Base-by-base conservation (phyloP, 139 green algal genomes). In the Tetraselmis chui region DNA sequence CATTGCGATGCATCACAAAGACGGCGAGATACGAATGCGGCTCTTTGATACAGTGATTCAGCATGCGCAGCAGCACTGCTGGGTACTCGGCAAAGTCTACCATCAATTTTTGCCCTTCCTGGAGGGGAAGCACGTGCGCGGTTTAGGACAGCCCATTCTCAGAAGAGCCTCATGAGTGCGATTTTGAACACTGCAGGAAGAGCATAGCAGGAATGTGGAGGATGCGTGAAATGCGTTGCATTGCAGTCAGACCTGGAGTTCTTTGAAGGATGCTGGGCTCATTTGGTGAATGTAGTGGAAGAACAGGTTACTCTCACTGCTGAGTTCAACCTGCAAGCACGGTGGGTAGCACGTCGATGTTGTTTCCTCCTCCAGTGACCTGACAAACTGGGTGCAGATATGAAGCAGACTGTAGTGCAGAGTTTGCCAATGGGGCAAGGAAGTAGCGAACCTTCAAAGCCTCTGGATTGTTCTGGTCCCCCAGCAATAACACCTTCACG, bases 261-360 rank as follows among this genome's bases (percentile, higher is more conserved):
- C 83, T 80, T 85, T 80, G 83, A 93, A 95, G 25, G n/a, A 27
- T 0, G n/a, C 32, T 1, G 77, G 79, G 30, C 81, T 84, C 29
- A 93, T 82, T 24, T 91, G 86, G 79, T 92, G 88, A 0, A 82
- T 74, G 76, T 93, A 95, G 79, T 92, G 85, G 77, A 93, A 94
- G 90, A 94, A 94, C 11, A 94, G 83, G 75, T 94, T 93, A 32
- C 79, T 88, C 78, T 94, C 91, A 67, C 85, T 90, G 81, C 77
- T 89, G 25, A 94, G 83, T 85, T 94, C 91, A 30, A 93, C 77
- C 85, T 89, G 84, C 22, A 87, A 2, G 2, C 29, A 29, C 59
- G 74, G 5, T 30, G 28, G 1, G 58, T 26, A 2, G 18, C 45
- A 67, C 45, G 45, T 67, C 45, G 18, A 18, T 67, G 45, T 5